Percentiles rank a stretch among this genome's conserved stretches.
Evolutionary conservation across 768 basidiomycete species (phyloP).

Genomic region (Kwoniella pini): DNA sequence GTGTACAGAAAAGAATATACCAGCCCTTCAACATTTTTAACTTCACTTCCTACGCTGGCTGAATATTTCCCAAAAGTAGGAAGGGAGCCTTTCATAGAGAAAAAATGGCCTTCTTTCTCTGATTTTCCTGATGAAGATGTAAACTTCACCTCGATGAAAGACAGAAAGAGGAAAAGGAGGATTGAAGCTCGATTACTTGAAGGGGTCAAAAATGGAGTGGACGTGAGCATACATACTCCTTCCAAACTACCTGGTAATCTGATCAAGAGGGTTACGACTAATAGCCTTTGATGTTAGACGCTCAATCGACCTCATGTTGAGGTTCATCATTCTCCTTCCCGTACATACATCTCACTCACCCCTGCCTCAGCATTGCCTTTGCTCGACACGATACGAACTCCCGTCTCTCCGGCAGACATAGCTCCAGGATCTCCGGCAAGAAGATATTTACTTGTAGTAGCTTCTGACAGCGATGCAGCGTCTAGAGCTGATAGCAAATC

Average conservation of each 20-base stretch:
- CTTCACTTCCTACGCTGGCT: slow-evolving; percentile 24
- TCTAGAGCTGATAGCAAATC: not conserved
- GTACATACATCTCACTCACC: slow-evolving; percentile 19
- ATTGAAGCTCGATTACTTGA: slow-evolving; percentile 21
- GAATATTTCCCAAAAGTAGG: slow-evolving; percentile 16
- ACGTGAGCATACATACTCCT: slow-evolving; percentile 20
- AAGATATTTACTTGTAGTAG: slow-evolving; percentile 21
- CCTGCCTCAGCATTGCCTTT: slow-evolving; percentile 15
- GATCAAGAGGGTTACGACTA: too few relatives aligned
- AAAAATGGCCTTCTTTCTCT: slow-evolving; percentile 21
- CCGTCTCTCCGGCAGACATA: not conserved
- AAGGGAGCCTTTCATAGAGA: not conserved
- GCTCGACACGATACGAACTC: slow-evolving; percentile 15
- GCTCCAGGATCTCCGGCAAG: slow-evolving; percentile 5
- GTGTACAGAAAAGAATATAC: slow-evolving; percentile 20
- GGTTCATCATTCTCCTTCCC: slow-evolving; percentile 10
- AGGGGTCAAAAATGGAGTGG: slow-evolving; percentile 26
- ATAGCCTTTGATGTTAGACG: not conserved
- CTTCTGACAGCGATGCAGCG: not conserved
- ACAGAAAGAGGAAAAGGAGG: slow-evolving; percentile 20
- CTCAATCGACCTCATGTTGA: not conserved
- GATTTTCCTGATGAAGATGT: not conserved
- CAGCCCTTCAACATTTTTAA: slow-evolving; percentile 28
- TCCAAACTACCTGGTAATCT: too few relatives aligned
- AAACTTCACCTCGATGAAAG: not conserved